phyloP scores from a whole-genome alignment of 345 rosid species.

The Geranium rotundifolium region DNA sequence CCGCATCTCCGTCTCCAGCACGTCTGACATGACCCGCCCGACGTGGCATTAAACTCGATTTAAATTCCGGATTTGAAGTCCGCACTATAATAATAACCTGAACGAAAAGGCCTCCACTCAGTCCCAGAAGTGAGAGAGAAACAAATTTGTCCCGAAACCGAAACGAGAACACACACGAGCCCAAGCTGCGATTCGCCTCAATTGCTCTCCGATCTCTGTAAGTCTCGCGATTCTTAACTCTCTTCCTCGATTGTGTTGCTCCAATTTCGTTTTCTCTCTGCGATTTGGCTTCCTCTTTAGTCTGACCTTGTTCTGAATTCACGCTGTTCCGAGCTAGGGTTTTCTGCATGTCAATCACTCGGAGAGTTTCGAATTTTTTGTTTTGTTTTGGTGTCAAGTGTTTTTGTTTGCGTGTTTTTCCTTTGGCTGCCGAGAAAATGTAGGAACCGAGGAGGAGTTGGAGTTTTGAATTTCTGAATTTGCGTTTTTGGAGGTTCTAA shows the following conservation, averaged over 20 bases:
- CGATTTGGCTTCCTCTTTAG: too few relatives aligned
- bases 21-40: conserved; percentile 6
- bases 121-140: neutral
- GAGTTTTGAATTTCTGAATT: neutral
- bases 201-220: neutral
- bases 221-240: neutral
- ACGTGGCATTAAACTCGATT: conserved; percentile 56
- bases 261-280: neutral
- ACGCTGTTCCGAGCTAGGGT: too few relatives aligned
- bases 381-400: too few relatives aligned
- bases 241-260: neutral
- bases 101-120: neutral
- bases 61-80: conserved; percentile 66
- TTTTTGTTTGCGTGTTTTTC: too few relatives aligned
- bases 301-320: too few relatives aligned
- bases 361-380: too few relatives aligned
- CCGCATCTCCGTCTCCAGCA: conserved; percentile 1
- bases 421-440: neutral
- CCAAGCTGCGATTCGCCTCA: neutral
- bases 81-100: conserved; percentile 12
- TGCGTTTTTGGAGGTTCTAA: neutral
- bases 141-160: neutral
- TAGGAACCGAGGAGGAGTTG: neutral
- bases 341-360: too few relatives aligned
- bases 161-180: neutral